Evolutionary conservation across 768 basidiomycete species (phyloP), one percentile per base, ranked within the genome.

Genomic region (Tylopilus sp.): DNA sequence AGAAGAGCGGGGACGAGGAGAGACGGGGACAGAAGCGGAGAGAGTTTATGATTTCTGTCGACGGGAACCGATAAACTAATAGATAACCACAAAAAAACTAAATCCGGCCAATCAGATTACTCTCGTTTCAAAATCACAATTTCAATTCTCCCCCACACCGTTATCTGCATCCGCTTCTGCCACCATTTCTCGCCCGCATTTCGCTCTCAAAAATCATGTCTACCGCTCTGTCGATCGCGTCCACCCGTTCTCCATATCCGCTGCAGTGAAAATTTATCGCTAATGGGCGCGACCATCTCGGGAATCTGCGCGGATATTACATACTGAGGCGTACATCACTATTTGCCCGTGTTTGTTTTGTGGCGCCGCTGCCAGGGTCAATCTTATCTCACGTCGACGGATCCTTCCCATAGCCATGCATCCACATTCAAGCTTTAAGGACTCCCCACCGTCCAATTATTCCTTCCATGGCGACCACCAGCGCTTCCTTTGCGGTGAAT

Each of bases 61-160:
- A 66, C 66, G 70, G 70, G 68, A 70, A 62, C 66, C 70, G 68
- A 70, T 71, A 70, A 70, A 68, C 68, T 68, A 62, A 66, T 57
- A 71, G 70, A 71, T 71, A 69, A 69, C 70, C 52, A 67, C 54
- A 45, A 33, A 42, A 53, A 60, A 68, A 60, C 54, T 58, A 55
- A 71, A 69, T 69, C 62, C 46, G 55, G 55, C 68, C 70, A 70
- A 70, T 71, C 68, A 70, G 68, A 70, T 70, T 66, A 71, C 56
- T 57, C 24, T 14, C 37, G 57, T 70, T 70, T 58, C 56, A 52
- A 62, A 66, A 60, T 58, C 58, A 46, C 26, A 43, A 59, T 59
- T 57, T 45, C 48, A 59, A 45, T 58, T 53, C 55, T 61, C 56
- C 38, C 60, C 33, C 36, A 4, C 30, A 16, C 13, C 48, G 29